A percentile compares a stretch with the other conserved stretches of the same genome.
phyloP scores from a whole-genome alignment of 805 yeast species.

The Myxozyma udenii region DNA sequence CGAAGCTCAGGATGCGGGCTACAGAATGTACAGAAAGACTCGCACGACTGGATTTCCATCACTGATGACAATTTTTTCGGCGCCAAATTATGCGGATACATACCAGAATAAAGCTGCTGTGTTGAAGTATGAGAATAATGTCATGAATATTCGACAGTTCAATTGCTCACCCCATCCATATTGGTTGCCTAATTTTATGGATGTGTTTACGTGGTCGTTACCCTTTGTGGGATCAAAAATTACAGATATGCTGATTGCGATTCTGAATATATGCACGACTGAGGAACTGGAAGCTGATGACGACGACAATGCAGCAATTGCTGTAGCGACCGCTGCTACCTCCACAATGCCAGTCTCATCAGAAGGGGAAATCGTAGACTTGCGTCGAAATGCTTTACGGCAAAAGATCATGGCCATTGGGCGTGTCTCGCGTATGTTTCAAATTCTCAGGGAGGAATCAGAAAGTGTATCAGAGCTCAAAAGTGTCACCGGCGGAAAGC shows the following conservation, averaged over 20 bases:
- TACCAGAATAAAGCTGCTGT: slow-evolving; percentile 96
- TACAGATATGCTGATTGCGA: slow-evolving; percentile 86
- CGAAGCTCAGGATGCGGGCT: slow-evolving; percentile 97
- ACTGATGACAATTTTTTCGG: slow-evolving; percentile 85
- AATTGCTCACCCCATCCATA: slow-evolving; percentile 92
- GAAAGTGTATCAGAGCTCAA: slow-evolving; percentile 81
- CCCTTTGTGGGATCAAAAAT: slow-evolving; percentile 96
- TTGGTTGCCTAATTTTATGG: slow-evolving; percentile 95
- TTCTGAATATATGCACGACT: slow-evolving; percentile 89
- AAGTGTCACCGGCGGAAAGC: slow-evolving; percentile 61
- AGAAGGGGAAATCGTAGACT: slow-evolving; percentile 33
- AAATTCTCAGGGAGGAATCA: slow-evolving; percentile 79
- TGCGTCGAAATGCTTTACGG: slow-evolving; percentile 53
- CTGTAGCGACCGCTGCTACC: background rate
- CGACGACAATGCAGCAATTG: slow-evolving; percentile 3
- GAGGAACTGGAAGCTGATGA: slow-evolving; percentile 73
- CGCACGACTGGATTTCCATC: slow-evolving; percentile 84
- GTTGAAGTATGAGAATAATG: slow-evolving; percentile 82
- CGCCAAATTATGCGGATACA: slow-evolving; percentile 90
- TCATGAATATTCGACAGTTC: slow-evolving; percentile 93
- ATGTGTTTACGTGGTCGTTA: slow-evolving; percentile 93
- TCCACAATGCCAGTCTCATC: background rate
- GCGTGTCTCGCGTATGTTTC: slow-evolving; percentile 89
- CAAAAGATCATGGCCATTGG: slow-evolving; percentile 94
- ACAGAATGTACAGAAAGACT: slow-evolving; percentile 87